Conservation (phyloP, 148 eudicot species). For the Cornus kousa region DNA sequence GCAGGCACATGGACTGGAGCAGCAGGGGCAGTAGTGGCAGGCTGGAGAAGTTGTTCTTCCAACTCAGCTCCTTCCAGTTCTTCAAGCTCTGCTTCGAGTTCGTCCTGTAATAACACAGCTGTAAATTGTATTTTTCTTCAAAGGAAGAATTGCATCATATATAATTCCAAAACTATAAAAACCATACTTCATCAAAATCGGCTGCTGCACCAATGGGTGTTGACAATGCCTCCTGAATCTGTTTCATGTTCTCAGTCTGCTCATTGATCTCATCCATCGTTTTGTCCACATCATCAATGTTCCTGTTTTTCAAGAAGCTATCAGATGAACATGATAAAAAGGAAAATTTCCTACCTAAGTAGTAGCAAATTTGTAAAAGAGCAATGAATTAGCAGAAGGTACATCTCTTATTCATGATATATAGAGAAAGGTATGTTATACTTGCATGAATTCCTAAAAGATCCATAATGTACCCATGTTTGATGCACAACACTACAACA, state of each 20-base stretch:
- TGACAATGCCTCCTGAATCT: conserved; percentile 65
- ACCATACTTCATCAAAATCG: conserved; percentile 60
- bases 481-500: no score
- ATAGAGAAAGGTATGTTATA: background rate
- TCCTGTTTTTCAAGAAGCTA: conserved; percentile 32
- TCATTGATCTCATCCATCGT: conserved; percentile 84
- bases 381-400: background rate
- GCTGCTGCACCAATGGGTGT: conserved; percentile 55
- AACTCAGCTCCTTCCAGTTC: conserved; percentile 67
- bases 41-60: conserved; percentile 70
- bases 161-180: background rate
- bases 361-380: background rate
- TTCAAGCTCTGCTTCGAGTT: conserved; percentile 67
- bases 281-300: conserved; percentile 78
- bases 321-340: background rate
- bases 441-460: background rate
- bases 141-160: background rate
- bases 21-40: conserved; percentile 42
- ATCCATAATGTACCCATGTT: no score
- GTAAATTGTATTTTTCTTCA: background rate
- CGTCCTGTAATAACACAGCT: conserved; percentile 42
- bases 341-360: background rate
- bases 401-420: background rate
- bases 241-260: conserved; percentile 71
- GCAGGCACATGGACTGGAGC: conserved; percentile 32